Base-by-base conservation (phyloP, 208 protist genomes). In the Acanthamoeba sp. region DNA sequence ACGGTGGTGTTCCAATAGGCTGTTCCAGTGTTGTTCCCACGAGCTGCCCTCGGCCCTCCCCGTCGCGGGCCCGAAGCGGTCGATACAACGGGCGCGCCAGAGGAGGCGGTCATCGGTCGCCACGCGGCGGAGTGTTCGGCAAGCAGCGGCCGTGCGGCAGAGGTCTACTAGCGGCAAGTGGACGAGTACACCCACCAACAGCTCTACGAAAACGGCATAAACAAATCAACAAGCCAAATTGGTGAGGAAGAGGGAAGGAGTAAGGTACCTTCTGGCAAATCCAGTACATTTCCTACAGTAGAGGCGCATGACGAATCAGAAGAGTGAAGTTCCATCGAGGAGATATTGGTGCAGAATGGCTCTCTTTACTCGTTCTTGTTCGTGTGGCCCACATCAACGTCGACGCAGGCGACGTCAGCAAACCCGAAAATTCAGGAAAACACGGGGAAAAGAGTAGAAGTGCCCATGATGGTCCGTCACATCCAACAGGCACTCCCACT, bases 1-100 rank as follows among this genome's bases (percentile, higher is more conserved):
- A 32, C 42, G 73, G n/a, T 45, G n/a, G 42, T 84, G 73, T 9
- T 84, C 24, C 40, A 36, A 4, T 18, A 84, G 73, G 0, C 40
- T 55, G 20, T 55, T 22, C 73, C 73, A 84, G 73, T 84, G 73
- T 29, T 84, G 40, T 40, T 84, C 42, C 73, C 73, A 84, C 38
- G 73, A 55, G 42, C 73, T 84, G n/a, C 73, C 40, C 16, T 52
- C 40, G n/a, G 66, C 12, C n/a, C 66, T 27, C 14, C 6, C 3
- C 27, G 40, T 10, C 16, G 1, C 73, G 27, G 73, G 73, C 20
- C 73, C 73, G n/a, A 55, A 84, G 40, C 73, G 73, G 24, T 84
- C 34, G 2, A 55, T 18, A 29, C 73, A 84, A 22, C 73, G 73
- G n/a, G 73, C 34, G n/a, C 73, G 73, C 73, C 73, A 84, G 24